phyloP scores from a whole-genome alignment of 805 yeast genomes.

The Metschnikowia amazonensis region DNA sequence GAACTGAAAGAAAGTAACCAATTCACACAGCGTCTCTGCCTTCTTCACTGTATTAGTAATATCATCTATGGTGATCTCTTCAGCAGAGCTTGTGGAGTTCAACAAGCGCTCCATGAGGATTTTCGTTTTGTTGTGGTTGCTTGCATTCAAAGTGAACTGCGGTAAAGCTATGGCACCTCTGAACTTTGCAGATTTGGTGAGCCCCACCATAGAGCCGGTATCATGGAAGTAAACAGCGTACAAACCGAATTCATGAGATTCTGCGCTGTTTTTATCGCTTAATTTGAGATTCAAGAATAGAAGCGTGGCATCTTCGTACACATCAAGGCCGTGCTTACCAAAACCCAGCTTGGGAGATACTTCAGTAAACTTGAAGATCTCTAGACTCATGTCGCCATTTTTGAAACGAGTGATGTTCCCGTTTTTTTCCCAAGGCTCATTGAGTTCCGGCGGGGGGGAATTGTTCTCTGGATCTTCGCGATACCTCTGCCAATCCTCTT shows the following conservation, averaged over 20 bases:
- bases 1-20: conserved; percentile 62
- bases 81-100: conserved; percentile 39
- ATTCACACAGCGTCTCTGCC: conserved; percentile 59
- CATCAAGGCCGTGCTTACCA: conserved; percentile 11
- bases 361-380: conserved; percentile 22
- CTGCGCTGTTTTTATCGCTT: conserved; percentile 45
- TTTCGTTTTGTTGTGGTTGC: conserved; percentile 44
- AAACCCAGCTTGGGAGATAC: conserved; percentile 22
- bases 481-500: conserved; percentile 25
- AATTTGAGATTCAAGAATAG: conserved; percentile 29
- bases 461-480: conserved; percentile 26
- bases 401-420: conserved; percentile 29
- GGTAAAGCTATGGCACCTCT: conserved; percentile 60
- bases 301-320: conserved; percentile 31
- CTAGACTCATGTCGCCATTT: conserved; percentile 26
- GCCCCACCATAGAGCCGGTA: conserved; percentile 57
- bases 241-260: conserved; percentile 48
- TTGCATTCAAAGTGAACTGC: conserved; percentile 45
- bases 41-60: conserved; percentile 33
- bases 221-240: conserved; percentile 64
- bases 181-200: conserved; percentile 62
- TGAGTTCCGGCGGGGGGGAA: conserved; percentile 17
- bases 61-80: conserved; percentile 36
- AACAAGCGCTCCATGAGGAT: conserved; percentile 41
- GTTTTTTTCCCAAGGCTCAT: conserved; percentile 11